Evolutionary conservation across 1,284 basidiomycete species (phyloP), one percentile per base, ranked within the genome.

Genomic region (Pseudozyma hubeiensis): DNA sequence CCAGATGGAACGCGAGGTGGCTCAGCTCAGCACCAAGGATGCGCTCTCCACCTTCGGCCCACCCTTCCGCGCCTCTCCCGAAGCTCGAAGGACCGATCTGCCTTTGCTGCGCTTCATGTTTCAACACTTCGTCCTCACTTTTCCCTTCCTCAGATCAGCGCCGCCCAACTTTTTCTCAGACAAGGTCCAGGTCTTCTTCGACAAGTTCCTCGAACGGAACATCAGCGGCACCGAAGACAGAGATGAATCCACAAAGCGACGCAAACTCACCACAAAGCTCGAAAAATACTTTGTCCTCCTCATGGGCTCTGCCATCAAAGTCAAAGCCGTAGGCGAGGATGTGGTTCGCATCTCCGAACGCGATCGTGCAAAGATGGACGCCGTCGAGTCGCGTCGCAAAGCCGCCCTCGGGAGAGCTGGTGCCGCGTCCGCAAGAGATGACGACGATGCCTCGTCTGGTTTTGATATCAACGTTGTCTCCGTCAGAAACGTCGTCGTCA

Each of bases 1-100:
- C 45, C 91, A 97, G 84, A 86, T 87, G 39, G 95, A 98, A 35
- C 53, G 44, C 9, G 82, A 84, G 49, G 63, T 83, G 8, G 46
- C 57, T 17, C 50, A 68, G 48, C 71, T 82, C 48, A 75, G 52
- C 50, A 71, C 72, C 41, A 72, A 67, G 37, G 78, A 83, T 62
- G 82, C 80, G 0, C 80, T 84, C 11, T 78, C 77, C 35, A 76
- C 75, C 35, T 76, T 84, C 31, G 82, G 82, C 4, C 81, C 82
- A n/a, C 82, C 82, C n/a, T 84, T 84, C 59, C 61, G 70, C 35
- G 65, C 79, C 0, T 76, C 79, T 2, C 44, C 65, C 5, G 39
- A 54, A 29, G 72, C 77, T 19, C 57, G 70, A 16, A 48, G 53
- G 13, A 77, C 73, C 2, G 75, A 78, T 34, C 57, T 84, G 34